Base-by-base conservation (phyloP, 2,329 filamentous ascomycete genomes). In the Colletotrichum higginsianum region DNA sequence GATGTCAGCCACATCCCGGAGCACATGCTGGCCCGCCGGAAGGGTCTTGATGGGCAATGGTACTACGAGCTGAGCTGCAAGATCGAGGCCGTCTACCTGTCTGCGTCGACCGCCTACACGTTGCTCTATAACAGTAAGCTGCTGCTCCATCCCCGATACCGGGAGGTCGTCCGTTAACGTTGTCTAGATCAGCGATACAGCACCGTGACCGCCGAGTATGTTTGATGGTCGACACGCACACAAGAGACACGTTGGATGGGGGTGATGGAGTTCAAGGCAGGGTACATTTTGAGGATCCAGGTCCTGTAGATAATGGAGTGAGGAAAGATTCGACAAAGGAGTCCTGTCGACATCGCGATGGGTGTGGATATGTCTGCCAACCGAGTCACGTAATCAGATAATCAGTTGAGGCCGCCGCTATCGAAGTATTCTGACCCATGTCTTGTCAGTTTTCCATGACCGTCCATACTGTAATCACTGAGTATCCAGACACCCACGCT, bases 191-290 rank as follows among this genome's bases (percentile, higher is more conserved):
- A 81, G 62, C 77, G 83, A 67, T 84, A 84, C 72, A 79, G 81
- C 58, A 81, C 82, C 1, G 82, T 85, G 47, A 82, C 79, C 21
- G 82, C 82, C 53, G 84, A 85, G 67, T 85, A 84, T 64, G 83
- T 84, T 55, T 85, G 15, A 60, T 9, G 2, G 6, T 6, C 16
- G 8, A 8, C 11, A 38, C 35, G 3, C 8, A 11, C 2, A 11
- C 35, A 38, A 38, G 0, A 38, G 8, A 35, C 2, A 35, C 30
- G 9, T 9, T 9, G 35, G 2, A 38, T 21, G 2, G 13, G 2
- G 13, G n/a, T 12, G 4, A 26, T 18, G 13, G 7, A 44, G 13
- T 38, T 23, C 47, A 23, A 30, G 4, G n/a, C 1, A 13, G n/a
- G 15, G 16, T 15, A 40, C 35, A 42, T 38, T 16, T 23, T 44